phyloP scores from a whole-genome alignment of 805 yeast species.

The Diddensiella santjacobensis region DNA sequence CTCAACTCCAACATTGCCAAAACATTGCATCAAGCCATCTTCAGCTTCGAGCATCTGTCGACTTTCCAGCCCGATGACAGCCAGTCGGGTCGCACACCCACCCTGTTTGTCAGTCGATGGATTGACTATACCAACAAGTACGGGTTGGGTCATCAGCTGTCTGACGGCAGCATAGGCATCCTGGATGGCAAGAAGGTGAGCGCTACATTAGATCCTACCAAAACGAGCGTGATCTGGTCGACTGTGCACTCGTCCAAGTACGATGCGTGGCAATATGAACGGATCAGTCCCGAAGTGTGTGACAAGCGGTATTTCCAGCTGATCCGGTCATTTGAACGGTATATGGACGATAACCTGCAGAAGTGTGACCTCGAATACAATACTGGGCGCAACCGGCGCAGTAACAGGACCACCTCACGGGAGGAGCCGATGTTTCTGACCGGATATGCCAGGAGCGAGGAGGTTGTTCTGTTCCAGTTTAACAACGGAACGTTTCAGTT shows the following conservation, averaged over 20 bases:
- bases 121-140: slow-evolving; percentile 95
- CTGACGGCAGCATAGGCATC: slow-evolving; percentile 57
- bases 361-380: slow-evolving; percentile 42
- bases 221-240: background rate
- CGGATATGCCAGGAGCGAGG: slow-evolving; percentile 74
- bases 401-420: slow-evolving; percentile 20
- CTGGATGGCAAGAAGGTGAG: background rate
- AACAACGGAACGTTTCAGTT: slow-evolving; percentile 91
- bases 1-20: background rate
- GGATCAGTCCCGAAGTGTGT: background rate
- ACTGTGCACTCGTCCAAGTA: background rate
- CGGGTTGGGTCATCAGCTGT: slow-evolving; percentile 90
- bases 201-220: background rate
- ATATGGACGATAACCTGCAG: slow-evolving; percentile 79
- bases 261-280: background rate
- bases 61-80: background rate
- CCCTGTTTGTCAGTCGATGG: slow-evolving; percentile 81
- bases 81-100: slow-evolving; percentile 6
- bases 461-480: slow-evolving; percentile 86
- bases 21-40: background rate
- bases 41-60: background rate
- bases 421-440: slow-evolving; percentile 53
- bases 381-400: slow-evolving; percentile 50
- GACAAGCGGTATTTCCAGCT: slow-evolving; percentile 57
- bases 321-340: slow-evolving; percentile 81